Base-by-base conservation (phyloP, 352 stramenopile genomes). In the Phytophthora kernoviae region DNA sequence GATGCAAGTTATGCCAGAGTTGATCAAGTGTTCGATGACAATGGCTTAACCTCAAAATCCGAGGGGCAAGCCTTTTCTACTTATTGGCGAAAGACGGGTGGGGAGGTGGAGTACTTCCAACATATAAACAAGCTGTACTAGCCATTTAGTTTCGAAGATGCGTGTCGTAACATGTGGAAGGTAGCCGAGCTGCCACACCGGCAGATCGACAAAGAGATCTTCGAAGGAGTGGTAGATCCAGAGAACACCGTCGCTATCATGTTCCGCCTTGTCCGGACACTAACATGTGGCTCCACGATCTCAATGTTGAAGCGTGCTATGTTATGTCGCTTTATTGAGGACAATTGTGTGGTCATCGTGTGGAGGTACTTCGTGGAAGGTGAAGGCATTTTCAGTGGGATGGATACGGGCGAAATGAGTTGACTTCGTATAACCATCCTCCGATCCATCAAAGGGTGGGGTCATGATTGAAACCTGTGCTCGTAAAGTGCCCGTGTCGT, bases 331-430 rank as follows among this genome's bases (percentile, higher is more conserved):
- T 87, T 76, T 46, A 56, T 62, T 0, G 65, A 80, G 18, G 33
- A 17, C 0, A 54, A 81, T 17, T 70, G 77, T 15, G 67, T 71
- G 48, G 66, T 84, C 17, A 48, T 81, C 9, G 70, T 84, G 21
- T 87, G 67, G 71, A 74, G 62, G 5, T 54, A 40, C 4, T 62
- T 75, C 18, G 66, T 54, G 0, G 60, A 81, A 21, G 65, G 71
- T 4, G 63, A 70, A 40, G 50, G 66, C 14, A 30, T 50, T 12
- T 43, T 72, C 18, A 72, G 68, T n/a, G 68, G 63, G 0, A 58
- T 84, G 44, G 72, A 72, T 52, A 73, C 65, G 48, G 68, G 80
- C 24, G 71, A 84, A 36, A 87, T 70, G 0, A 68, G 68, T 2
- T 87, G 73, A 73, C 43, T 56, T 9, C 37, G 21, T 12, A 37